A percentile compares a stretch with the other conserved stretches of the same genome.
Evolutionary conservation across 1,139 yeast species (phyloP).

Genomic region (Hansenula lynferdii): DNA sequence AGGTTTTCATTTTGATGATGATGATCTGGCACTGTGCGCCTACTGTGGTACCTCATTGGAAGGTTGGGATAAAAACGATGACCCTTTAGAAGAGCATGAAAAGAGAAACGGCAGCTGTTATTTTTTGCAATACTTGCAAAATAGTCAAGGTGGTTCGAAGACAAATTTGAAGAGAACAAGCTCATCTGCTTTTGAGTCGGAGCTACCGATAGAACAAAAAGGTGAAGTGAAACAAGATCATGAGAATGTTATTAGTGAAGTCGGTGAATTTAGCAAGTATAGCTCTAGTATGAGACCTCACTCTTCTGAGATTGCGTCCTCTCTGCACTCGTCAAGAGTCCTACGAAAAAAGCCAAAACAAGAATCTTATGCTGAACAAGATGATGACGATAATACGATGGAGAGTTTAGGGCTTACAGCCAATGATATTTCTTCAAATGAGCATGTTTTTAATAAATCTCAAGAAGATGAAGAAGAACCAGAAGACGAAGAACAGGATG

Average conservation of each 20-base stretch:
- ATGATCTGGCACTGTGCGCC: slow-evolving; percentile 66
- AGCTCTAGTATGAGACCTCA: not conserved
- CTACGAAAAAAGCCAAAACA: not conserved
- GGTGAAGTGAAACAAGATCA: no score
- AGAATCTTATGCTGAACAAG: not conserved
- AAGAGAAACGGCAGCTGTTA: slow-evolving; percentile 45
- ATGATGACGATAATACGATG: no score
- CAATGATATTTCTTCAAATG: no score
- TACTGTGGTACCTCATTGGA: slow-evolving; percentile 67
- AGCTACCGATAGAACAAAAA: no score
- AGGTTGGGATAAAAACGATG: slow-evolving; percentile 69
- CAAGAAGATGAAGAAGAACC: not conserved
- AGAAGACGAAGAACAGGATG: slow-evolving; percentile 5
- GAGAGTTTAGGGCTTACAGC: not conserved
- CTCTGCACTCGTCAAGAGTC: not conserved
- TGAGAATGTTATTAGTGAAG: slow-evolving; percentile 1
- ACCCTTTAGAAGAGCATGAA: slow-evolving; percentile 52
- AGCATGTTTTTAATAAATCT: no score
- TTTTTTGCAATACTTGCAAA: slow-evolving; percentile 28
- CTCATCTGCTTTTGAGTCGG: no score
- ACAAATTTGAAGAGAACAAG: no score
- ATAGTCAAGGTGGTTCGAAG: no score
- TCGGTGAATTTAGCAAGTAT: not conserved
- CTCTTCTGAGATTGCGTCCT: not conserved
- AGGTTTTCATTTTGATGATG: slow-evolving; percentile 48